Base-by-base conservation (phyloP, 2,329 filamentous ascomycete species). In the Sporothrix curviconia region DNA sequence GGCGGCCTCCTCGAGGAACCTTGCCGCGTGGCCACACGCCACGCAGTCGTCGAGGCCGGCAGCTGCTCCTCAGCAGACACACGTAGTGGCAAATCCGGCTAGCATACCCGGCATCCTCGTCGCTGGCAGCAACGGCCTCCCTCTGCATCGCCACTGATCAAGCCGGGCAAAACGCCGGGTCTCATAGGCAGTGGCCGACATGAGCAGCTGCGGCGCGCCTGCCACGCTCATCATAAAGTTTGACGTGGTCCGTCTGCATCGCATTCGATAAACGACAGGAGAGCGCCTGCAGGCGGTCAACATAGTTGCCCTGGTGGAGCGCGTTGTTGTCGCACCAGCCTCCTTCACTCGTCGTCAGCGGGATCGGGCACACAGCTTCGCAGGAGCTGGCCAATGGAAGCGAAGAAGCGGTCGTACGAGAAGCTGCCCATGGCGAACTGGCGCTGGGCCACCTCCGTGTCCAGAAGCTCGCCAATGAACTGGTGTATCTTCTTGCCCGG, bases 341-440 rank as follows among this genome's bases (percentile, higher is more conserved):
- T 80, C 78, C 67, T 87, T 86, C 58, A 90, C 86, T 90, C 84
- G 4, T 82, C 82, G 66, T 94, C 89, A n/a, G n/a, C 89, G 79
- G 66, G 89, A 85, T 0, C 89, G 89, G 0, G 89, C 89, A 65
- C 89, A 92, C 14, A 94, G 80, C 67, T 89, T 89, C 89, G 89
- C 50, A 94, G 75, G 47, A 94, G 78, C 2, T 82, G 81, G 1
- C 83, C 84, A 78, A 92, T 89, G 61, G 89, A 87, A 2, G 78
- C 74, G 67, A 92, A 92, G 71, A 92, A 92, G 59, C 84, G 86
- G 63, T 88, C 85, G 63, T 92, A 92, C 0, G 89, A 92, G 68
- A 92, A 92, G 51, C 82, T 83, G 14, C 89, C 88, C 56, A 84
- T 78, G 9, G 76, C 75, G 65, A 89, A 89, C 63, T 92, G 86